A percentile compares a stretch with the other conserved stretches of the same genome.
phyloP scores from a whole-genome alignment of 2,329 filamentous ascomycete genomes.

The Xylaria sp. region DNA sequence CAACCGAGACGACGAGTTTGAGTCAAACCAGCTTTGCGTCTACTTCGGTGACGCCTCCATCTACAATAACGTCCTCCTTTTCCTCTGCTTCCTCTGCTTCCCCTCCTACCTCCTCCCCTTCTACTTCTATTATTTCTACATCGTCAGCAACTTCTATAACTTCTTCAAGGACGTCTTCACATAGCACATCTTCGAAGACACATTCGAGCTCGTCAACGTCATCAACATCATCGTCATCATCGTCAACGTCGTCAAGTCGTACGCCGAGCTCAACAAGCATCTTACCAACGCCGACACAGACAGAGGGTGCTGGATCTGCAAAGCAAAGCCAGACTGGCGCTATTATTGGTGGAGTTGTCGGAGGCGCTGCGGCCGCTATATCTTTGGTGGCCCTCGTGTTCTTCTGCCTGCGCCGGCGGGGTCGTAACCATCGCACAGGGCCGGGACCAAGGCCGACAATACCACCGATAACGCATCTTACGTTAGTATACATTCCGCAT shows the following conservation, averaged over 20 bases:
- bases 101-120: not conserved
- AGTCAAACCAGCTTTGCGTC: slow-evolving; percentile 38
- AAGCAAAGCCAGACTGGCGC: slow-evolving; percentile 54
- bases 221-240: slow-evolving; percentile 4
- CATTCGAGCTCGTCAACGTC: slow-evolving; percentile 34
- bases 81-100: not conserved
- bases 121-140: slow-evolving; percentile 1
- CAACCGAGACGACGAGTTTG: slow-evolving; percentile 41
- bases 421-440: slow-evolving; percentile 56
- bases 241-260: slow-evolving; percentile 19
- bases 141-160: slow-evolving; percentile 6
- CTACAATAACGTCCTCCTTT: slow-evolving; percentile 6
- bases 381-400: slow-evolving; percentile 52
- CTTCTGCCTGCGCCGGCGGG: slow-evolving; percentile 58
- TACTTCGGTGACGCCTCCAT: slow-evolving; percentile 16
- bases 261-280: slow-evolving; percentile 29
- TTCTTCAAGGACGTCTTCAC: slow-evolving; percentile 11
- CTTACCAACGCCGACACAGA: slow-evolving; percentile 9
- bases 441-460: slow-evolving; percentile 52
- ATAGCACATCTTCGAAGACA: slow-evolving; percentile 34
- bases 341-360: slow-evolving; percentile 66
- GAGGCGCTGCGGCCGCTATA: slow-evolving; percentile 60
- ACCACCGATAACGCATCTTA: slow-evolving; percentile 53
- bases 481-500: slow-evolving; percentile 48
- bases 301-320: slow-evolving; percentile 13